Percentiles rank a stretch among this genome's conserved stretches.
phyloP scores from a whole-genome alignment of 495 filamentous ascomycete species.

The Xanthoparmelia taractica region DNA sequence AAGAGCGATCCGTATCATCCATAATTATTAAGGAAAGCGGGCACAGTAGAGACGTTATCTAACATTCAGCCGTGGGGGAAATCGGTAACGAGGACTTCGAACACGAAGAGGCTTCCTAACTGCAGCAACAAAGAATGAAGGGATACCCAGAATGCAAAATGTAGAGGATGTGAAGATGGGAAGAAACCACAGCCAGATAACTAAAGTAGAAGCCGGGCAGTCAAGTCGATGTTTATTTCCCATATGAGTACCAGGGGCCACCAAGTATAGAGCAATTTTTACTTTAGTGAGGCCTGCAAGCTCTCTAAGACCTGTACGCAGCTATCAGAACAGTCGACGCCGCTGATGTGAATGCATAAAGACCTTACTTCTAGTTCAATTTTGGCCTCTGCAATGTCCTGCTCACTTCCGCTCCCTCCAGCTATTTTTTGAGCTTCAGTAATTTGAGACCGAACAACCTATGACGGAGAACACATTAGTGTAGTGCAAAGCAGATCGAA shows the following conservation, averaged over 20 bases:
- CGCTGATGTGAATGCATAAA: slow-evolving; percentile 18
- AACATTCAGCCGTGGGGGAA: background rate
- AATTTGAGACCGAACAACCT: slow-evolving; percentile 68
- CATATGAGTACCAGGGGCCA: slow-evolving; percentile 8
- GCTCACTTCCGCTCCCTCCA: slow-evolving; percentile 82
- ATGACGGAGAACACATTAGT: background rate
- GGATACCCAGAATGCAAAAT: background rate
- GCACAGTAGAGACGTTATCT: background rate
- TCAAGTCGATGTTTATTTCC: background rate
- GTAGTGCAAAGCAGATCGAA: background rate
- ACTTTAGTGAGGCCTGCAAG: slow-evolving; percentile 70
- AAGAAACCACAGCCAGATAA: background rate
- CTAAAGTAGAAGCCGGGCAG: background rate
- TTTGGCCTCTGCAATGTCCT: slow-evolving; percentile 96
- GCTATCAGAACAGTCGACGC: slow-evolving; percentile 11
- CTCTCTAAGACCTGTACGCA: slow-evolving; percentile 56
- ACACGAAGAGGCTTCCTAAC: background rate
- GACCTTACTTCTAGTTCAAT: slow-evolving; percentile 86
- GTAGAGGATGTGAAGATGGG: background rate
- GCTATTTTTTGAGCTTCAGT: slow-evolving; percentile 93
- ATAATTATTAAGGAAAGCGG: background rate
- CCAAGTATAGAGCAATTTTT: slow-evolving; percentile 22
- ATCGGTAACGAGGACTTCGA: background rate
- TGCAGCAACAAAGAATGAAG: background rate
- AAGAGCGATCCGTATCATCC: background rate